Base-by-base conservation (phyloP, 108 stramenopile species). In the Cyclotella atomus region DNA sequence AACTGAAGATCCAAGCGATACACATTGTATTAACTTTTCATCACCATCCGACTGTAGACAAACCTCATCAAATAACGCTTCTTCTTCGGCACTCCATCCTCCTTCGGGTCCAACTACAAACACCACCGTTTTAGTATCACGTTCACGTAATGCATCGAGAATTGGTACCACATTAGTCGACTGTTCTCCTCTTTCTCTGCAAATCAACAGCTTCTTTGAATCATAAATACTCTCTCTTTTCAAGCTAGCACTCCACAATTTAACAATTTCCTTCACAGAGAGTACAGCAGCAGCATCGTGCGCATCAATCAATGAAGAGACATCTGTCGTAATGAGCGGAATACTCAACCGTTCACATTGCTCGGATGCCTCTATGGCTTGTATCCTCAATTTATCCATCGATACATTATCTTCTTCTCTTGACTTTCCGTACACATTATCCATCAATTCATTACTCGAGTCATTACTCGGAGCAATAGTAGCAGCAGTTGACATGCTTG, bases 41-140 rank as follows among this genome's bases (percentile, higher is more conserved):
- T 64, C 20, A n/a, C 27, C 33, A 21, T 59, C 33, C 47, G 36
- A 67, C 44, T 28, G 36, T 29, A 45, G 56, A 57, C 57, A 64
- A 36, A 50, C 35, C 34, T 59, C 65, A 47, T 87, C 85, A 60
- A 91, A 83, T 30, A 79, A 5, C 20, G 45, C 35, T 56, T 91
- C 81, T 65, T 95, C 93, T 8, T 65, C 70, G n/a, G 61, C 50
- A 59, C 88, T 89, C 93, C 93, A 95, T 28, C 93, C 93, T 8
- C 93, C 93, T 75, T 95, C 93, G 17, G 93, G 93, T 21, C 93
- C 93, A 14, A 95, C 72, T 9, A 95, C 34, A 25, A 90, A 81
- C 32, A 85, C 78, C 34, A 89, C 69, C 46, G 41, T 59, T 49
- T n/a, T n/a, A n/a, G n/a, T n/a, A n/a, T 47, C 38, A 46, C 65